Evolutionary conservation across 495 filamentous ascomycete species (phyloP), one percentile per base, ranked within the genome.

Genomic region (Copromyces sp.): DNA sequence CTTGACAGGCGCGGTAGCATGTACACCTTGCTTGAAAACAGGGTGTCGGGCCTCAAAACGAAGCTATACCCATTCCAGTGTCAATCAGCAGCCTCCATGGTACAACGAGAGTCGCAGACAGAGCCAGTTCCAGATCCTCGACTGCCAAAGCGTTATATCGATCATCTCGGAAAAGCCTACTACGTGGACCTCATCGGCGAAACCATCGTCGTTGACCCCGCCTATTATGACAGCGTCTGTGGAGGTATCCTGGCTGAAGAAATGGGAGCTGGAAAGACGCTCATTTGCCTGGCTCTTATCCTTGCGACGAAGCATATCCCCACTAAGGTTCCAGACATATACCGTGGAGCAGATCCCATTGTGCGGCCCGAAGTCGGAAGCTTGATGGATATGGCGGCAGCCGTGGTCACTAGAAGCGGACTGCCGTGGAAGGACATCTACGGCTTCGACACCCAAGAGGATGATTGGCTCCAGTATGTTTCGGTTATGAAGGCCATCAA

Each of bases 241-340:
- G 95, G 95, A 69, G 95, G 94, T 0, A 92, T 94, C 38, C 81
- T 93, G 24, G 91, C 90, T 3, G 90, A 91, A 77, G 86, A 90
- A 73, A 95, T 84, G 84, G 88, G 88, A 12, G 86, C 89, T 6
- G 94, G 95, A 0, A 98, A 98, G 82, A 98, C 95, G 0, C 80
- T 97, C 38, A 96, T 98, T 11, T 93, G 92, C 72, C 83, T 98
- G 20, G 87, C 94, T 39, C 82, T 94, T 3, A 92, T 97, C 45
- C 83, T 96, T n/a, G 90, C 92, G 12, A 97, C 93, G 0, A 89
- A 87, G 74, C 86, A 90, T 40, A 87, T 95, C 71, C 85, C 89
- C 8, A 87, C 93, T 3, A 81, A 82, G 8, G 86, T 91, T 8
- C 93, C 94, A 3, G 84, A 82, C 6, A 45, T 78, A 1, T 73